Evolutionary conservation across 2,329 filamentous ascomycete species (phyloP), one percentile per base, ranked within the genome.

Genomic region (Trichoderma lentiforme): DNA sequence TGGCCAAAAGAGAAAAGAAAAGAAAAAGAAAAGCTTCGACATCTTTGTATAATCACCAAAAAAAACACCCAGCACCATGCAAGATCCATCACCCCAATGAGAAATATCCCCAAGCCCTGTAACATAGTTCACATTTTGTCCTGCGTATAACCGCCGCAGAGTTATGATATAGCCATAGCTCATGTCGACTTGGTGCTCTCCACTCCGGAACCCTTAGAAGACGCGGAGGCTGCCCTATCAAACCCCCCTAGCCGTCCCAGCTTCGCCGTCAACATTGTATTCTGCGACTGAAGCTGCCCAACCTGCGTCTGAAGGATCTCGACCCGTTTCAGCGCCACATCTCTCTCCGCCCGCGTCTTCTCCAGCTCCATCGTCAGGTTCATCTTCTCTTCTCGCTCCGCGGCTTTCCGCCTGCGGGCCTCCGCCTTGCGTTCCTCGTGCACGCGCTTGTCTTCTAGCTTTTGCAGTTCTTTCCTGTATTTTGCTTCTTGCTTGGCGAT

Each of bases 401-500:
- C 76, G 24, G 82, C 80, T 79, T 90, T 90, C 30, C 81, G 81
- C 60, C 81, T 82, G 30, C 84, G 80, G 61, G 86, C 85, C 71
- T 86, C 85, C 1, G 86, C 86, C 79, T 91, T 92, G 75, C 83
- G 84, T 73, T 89, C 84, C 76, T 94, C 92, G 71, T 86, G 86
- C 72, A 85, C 83, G 62, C 88, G 88, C 81, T 89, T 89, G 74
- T 89, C 86, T 74, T 93, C 88, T 2, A 92, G 81, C 79, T 90
- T 91, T 73, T 83, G 83, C 60, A 92, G 82, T 76, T 93, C 91
- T 14, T 86, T 86, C 74, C 87, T 86, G 75, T 91, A 90, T 75
- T 90, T 91, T 39, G 90, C 90, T 75, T 91, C 88, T 67, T 91
- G 88, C 77, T 91, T 92, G 57, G 88, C 87, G 0, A 90, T 79